Conservation (phyloP, 345 rosid species). For the Hibiscus syriacus region DNA sequence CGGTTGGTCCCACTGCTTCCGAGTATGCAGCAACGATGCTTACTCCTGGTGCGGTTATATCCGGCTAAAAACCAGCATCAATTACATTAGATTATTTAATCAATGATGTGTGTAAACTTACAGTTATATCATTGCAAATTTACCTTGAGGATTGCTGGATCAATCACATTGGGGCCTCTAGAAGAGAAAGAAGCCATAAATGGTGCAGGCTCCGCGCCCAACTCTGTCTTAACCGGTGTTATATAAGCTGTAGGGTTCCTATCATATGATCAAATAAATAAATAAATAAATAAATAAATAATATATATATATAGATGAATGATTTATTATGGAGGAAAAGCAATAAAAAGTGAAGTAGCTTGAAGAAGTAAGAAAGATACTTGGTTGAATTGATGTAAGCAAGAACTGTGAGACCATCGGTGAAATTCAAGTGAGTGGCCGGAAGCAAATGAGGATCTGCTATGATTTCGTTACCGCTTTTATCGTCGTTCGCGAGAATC, state of each 20-base stretch:
- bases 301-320: background rate
- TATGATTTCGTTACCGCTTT: conserved; percentile 17
- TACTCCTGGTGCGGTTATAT: conserved; percentile 57
- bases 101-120: too few species aligned
- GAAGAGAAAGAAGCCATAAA: conserved; percentile 41
- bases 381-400: conserved; percentile 36
- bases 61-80: conserved; percentile 29
- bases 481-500: conserved; percentile 35
- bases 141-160: conserved; percentile 34
- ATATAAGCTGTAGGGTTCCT: conserved; percentile 33
- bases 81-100: background rate
- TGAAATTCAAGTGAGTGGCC: conserved; percentile 29
- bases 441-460: conserved; percentile 42
- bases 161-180: conserved; percentile 27
- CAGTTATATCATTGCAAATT: background rate
- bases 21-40: conserved; percentile 36
- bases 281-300: too few species aligned
- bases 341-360: background rate
- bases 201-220: conserved; percentile 31
- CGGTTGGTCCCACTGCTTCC: conserved; percentile 18
- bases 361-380: conserved; percentile 19
- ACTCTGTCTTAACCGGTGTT: conserved; percentile 4
- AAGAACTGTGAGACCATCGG: conserved; percentile 27
- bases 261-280: background rate
- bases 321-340: background rate